Conservation (phyloP, 257 asterid species). For the Euphrasia confusa region DNA sequence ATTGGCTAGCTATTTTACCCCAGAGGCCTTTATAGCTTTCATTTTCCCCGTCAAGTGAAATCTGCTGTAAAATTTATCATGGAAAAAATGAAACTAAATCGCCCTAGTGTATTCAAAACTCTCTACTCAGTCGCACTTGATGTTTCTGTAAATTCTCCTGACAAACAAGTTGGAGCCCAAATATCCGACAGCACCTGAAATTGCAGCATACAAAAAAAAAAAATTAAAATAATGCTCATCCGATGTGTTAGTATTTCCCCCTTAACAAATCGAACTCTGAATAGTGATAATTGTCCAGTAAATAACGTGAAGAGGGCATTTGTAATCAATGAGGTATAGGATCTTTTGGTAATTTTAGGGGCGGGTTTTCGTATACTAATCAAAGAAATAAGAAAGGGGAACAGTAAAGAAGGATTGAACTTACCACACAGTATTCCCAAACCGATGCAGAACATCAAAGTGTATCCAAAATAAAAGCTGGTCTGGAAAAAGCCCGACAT, state of each 20-base stretch:
- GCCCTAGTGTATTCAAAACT: neutral
- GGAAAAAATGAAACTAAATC: slow-evolving; percentile 19
- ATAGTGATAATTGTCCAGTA: neutral
- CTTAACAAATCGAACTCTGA: too few species aligned
- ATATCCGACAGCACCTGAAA: slow-evolving; percentile 90
- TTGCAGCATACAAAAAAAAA: slow-evolving; percentile 8
- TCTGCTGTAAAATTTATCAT: neutral
- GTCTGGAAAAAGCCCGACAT: slow-evolving; percentile 90
- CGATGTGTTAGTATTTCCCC: too few species aligned
- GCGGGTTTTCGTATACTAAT: neutral
- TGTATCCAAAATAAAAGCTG: slow-evolving; percentile 85
- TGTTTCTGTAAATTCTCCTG: slow-evolving; percentile 92
- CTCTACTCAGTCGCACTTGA: slow-evolving; percentile 66
- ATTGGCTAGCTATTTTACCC: neutral
- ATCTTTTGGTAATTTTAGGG: neutral
- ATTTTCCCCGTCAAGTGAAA: slow-evolving; percentile 16
- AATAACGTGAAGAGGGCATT: neutral
- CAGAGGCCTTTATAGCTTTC: slow-evolving; percentile 15
- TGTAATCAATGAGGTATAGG: neutral
- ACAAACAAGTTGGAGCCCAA: slow-evolving; percentile 88
- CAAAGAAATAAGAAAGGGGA: neutral
- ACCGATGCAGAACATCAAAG: slow-evolving; percentile 78
- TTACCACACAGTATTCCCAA: slow-evolving; percentile 78
- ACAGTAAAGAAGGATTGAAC: neutral
- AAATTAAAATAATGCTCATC: too few species aligned